A percentile compares a stretch with the other conserved stretches of the same genome.
Conservation (phyloP, 352 stramenopile genomes). For the Pythium apleroticum region DNA sequence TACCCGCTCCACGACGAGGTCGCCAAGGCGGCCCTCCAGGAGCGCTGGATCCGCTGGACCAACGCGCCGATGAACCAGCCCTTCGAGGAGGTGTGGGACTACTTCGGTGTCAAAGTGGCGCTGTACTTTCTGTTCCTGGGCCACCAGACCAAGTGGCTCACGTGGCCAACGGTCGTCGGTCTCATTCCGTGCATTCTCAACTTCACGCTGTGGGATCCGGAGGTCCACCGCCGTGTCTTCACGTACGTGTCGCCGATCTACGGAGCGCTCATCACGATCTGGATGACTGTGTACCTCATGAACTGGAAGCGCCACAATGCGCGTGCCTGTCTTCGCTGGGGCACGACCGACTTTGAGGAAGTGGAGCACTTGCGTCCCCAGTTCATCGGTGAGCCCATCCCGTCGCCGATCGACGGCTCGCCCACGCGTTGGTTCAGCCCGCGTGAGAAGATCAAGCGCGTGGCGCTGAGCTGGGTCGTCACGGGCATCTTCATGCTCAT, state of each 20-base stretch:
- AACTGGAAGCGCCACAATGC: conserved; percentile 88
- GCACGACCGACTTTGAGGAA: conserved; percentile 73
- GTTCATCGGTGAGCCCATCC: conserved; percentile 73
- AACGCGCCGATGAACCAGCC: conserved; percentile 75
- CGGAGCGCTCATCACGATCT: conserved; percentile 88
- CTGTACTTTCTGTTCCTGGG: conserved; percentile 98
- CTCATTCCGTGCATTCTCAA: conserved; percentile 86
- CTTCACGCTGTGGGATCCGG: conserved; percentile 40
- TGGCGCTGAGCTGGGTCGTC: conserved; percentile 77
- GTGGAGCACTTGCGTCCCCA: conserved; percentile 67
- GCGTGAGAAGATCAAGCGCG: conserved; percentile 66
- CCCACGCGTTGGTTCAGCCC: conserved; percentile 67
- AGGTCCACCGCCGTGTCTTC: conserved; percentile 60
- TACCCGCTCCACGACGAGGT: conserved; percentile 79
- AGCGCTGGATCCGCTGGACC: conserved; percentile 72
- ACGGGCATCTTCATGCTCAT: conserved; percentile 77
- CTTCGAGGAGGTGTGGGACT: conserved; percentile 79
- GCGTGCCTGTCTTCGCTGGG: conserved; percentile 81
- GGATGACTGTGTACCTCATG: conserved; percentile 89
- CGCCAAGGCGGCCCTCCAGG: conserved; percentile 55
- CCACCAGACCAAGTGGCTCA: conserved; percentile 94
- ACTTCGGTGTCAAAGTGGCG: conserved; percentile 91
- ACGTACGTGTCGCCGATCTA: conserved; percentile 76
- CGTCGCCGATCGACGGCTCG: conserved; percentile 72
- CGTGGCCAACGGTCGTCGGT: conserved; percentile 92